phyloP scores from a whole-genome alignment of 371 early-diverging fungal species.

The Apophysomyces elegans region DNA sequence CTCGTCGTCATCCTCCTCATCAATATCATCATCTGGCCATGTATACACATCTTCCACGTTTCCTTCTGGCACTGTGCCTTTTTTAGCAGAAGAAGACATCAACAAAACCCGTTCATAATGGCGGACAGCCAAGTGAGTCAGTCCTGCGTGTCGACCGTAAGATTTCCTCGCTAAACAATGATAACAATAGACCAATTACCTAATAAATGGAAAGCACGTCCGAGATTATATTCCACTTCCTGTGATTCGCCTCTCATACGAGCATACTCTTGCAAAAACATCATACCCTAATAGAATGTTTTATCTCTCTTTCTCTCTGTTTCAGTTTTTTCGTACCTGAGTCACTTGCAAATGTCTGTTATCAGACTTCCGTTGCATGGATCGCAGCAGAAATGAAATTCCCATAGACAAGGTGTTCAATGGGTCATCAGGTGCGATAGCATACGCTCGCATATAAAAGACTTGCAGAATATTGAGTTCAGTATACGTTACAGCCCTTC shows the following conservation, averaged over 20 bases:
- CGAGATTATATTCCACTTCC: conserved; percentile 89
- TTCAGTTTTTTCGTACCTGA: conserved; percentile 40
- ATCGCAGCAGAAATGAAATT: conserved; percentile 63
- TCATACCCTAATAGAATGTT: conserved; percentile 51
- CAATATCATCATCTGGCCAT: conserved; percentile 22
- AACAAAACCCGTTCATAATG: conserved; percentile 81
- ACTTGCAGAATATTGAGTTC: conserved; percentile 39
- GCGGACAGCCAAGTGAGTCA: conserved; percentile 77
- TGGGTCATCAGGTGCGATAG: conserved; percentile 64
- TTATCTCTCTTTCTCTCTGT: neutral
- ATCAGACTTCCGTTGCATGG: conserved; percentile 69
- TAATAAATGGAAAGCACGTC: conserved; percentile 83
- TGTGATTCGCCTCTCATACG: conserved; percentile 55
- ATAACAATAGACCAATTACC: conserved; percentile 47
- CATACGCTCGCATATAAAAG: conserved; percentile 65
- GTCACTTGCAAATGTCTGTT: conserved; percentile 73
- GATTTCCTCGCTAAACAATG: conserved; percentile 75
- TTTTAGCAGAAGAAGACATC: conserved; percentile 47
- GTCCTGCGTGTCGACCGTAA: conserved; percentile 37
- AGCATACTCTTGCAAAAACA: conserved; percentile 72
- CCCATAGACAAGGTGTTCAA: conserved; percentile 68
- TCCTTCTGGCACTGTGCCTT: conserved; percentile 20
- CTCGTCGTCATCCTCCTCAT: conserved; percentile 46
- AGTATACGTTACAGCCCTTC: neutral
- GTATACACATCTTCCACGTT: conserved; percentile 34